Evolutionary conservation across 148 eudicot genomes (phyloP).

Genomic region (Chenopodium quinoa): DNA sequence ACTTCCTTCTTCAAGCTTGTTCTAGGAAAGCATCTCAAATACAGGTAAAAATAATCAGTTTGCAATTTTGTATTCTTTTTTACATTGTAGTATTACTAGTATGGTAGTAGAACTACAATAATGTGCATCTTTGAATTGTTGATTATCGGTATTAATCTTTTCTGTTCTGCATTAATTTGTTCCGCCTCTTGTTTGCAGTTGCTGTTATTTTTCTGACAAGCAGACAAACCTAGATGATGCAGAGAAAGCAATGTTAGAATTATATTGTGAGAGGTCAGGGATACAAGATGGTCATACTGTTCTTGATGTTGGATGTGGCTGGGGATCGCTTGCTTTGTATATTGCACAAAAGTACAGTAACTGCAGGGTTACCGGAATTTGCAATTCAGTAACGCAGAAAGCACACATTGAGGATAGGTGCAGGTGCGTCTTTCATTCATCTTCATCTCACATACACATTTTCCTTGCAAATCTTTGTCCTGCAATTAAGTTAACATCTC

Average conservation of each 20-base stretch:
- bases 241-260: conserved; percentile 76
- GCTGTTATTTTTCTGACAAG: conserved; percentile 69
- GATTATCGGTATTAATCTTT: neutral
- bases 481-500: neutral
- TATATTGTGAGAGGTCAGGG: conserved; percentile 79
- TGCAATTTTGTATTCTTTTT: neutral
- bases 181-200: conserved; percentile 45
- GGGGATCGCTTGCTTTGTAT: conserved; percentile 89
- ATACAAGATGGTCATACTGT: conserved; percentile 82
- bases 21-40: conserved; percentile 82
- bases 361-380: conserved; percentile 81
- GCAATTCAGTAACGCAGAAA: conserved; percentile 90
- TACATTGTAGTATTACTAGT: neutral
- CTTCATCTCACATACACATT: neutral
- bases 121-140: neutral
- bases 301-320: conserved; percentile 99
- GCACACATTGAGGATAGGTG: conserved; percentile 71
- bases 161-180: neutral
- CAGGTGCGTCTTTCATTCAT: conserved; percentile 40
- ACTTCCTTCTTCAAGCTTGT: conserved; percentile 95
- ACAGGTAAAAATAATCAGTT: conserved; percentile 52
- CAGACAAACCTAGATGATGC: conserved; percentile 72
- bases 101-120: no score
- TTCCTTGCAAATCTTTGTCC: neutral
- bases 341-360: conserved; percentile 72